A percentile compares a stretch with the other conserved stretches of the same genome.
Conservation (phyloP, 371 early-diverging fungal genomes). For the Nematocida minor region DNA sequence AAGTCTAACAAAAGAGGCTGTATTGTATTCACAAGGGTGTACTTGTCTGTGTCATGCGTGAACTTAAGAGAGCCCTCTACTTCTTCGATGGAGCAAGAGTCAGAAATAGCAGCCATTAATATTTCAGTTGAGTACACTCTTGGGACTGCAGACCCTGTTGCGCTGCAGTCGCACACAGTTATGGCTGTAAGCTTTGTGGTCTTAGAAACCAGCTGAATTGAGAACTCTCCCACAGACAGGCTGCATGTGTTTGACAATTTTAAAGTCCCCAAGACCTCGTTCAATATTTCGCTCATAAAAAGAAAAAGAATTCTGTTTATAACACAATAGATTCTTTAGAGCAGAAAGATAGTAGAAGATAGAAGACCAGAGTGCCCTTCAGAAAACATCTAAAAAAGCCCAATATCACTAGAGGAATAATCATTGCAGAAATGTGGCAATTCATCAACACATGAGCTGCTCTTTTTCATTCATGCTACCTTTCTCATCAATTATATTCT, state of each 20-base stretch:
- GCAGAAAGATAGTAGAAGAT: too few relatives aligned
- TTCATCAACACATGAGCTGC: too few relatives aligned
- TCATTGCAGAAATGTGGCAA: too few relatives aligned
- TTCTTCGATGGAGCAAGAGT: background rate
- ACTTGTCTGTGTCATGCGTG: background rate
- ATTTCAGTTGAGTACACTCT: background rate
- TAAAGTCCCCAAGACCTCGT: background rate
- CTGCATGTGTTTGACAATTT: background rate
- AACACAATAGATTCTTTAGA: too few relatives aligned
- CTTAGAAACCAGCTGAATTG: background rate
- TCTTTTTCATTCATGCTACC: too few relatives aligned
- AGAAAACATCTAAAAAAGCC: too few relatives aligned
- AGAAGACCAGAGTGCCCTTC: too few relatives aligned
- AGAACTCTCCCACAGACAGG: background rate
- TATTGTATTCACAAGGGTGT: slow-evolving; percentile 6
- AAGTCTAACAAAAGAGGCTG: background rate
- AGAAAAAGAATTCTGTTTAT: too few relatives aligned
- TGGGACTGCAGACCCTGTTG: background rate
- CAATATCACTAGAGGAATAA: too few relatives aligned
- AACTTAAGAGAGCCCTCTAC: background rate
- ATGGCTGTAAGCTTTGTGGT: background rate
- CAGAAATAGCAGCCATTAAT: background rate
- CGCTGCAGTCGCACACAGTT: background rate
- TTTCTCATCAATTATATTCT: too few relatives aligned
- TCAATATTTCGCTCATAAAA: background rate